A percentile compares a stretch with the other conserved stretches of the same genome.
phyloP scores from a whole-genome alignment of 164 flowering plant species.

The Saururus chinensis region DNA sequence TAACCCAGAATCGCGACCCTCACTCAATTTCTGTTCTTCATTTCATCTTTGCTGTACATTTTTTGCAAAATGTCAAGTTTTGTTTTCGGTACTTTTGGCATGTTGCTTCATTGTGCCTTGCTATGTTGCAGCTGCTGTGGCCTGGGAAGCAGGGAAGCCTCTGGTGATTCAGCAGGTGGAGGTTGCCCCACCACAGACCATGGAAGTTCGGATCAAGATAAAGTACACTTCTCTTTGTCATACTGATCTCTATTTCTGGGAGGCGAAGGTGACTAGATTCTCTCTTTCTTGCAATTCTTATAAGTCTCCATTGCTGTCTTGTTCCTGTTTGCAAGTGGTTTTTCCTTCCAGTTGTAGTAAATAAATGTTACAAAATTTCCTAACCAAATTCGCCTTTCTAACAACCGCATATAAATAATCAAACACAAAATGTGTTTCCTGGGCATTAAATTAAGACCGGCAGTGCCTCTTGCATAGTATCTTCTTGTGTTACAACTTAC shows the following conservation, averaged over 20 bases:
- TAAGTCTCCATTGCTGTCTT: too few species aligned
- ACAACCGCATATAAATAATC: too few species aligned
- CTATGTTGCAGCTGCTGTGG: slow-evolving; percentile 35
- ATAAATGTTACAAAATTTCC: too few species aligned
- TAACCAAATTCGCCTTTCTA: too few species aligned
- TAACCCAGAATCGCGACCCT: too few species aligned
- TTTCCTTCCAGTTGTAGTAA: too few species aligned
- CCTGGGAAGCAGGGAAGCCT: slow-evolving; percentile 54
- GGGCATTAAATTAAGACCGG: too few species aligned
- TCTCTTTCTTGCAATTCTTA: too few species aligned
- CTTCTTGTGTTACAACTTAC: too few species aligned
- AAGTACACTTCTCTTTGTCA: slow-evolving; percentile 44
- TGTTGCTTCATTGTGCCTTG: background rate
- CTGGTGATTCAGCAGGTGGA: slow-evolving; percentile 44
- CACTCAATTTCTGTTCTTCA: background rate
- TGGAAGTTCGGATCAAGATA: slow-evolving; percentile 36
- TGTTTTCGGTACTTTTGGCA: background rate
- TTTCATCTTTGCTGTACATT: background rate
- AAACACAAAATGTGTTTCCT: too few species aligned
- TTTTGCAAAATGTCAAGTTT: background rate
- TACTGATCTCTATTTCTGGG: slow-evolving; percentile 49
- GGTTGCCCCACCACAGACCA: slow-evolving; percentile 38
- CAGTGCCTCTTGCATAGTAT: too few species aligned
- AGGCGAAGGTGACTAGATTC: slow-evolving; percentile 32
- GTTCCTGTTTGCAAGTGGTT: too few species aligned